Evolutionary conservation across 116 monocot genomes (phyloP), one percentile per base, ranked within the genome.

Genomic region (Phalaenopsis hybrid): DNA sequence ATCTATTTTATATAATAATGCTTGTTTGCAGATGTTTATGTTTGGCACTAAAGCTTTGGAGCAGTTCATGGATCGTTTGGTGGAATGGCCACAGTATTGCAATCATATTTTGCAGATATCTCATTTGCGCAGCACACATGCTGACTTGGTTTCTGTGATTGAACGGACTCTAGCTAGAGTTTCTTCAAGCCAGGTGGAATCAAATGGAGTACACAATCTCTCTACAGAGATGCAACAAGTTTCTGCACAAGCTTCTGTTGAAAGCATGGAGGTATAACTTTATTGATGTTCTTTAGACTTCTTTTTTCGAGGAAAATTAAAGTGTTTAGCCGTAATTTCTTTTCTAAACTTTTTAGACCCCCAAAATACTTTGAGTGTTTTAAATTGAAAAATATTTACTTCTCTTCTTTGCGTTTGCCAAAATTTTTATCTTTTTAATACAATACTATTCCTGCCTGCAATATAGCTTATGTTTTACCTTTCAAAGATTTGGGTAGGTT

Each of bases 41-140:
- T 98, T 98, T 90, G 98, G 95, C 76, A 92, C 90, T 10, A 95
- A 89, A 80, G 95, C 98, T 18, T 83, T 98, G 89, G 95, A 93
- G 79, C 93, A 95, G 79, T 98, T 98, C 76, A 85, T 88, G 82
- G 98, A 98, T 74, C 92, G 95, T 77, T 83, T 98, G 37, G 85
- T 95, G 41, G 93, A 95, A 81, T 98, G 93, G 95, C 98, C 95
- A 84, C 98, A 95, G 57, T 98, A 98, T 75, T 98, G 98, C 85
- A 98, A 98, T 78, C 98, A 98, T 86, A 92, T 98, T 80, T 77
- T 98, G 72, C 98, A 98, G 83, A 95, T 98, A 83, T 93, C 98
- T 84, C 98, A 98, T 88, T 80, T 98, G 73, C 89, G 98, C n/a
- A 82, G 84, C 65, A 85, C 93, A 73, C 93, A 98, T 90, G 25